These are phyloP conservation scores for Dioszegia aurantiaca DNA, from an alignment of 768 basidiomycete species.

Conservation along the genomic window DNA sequence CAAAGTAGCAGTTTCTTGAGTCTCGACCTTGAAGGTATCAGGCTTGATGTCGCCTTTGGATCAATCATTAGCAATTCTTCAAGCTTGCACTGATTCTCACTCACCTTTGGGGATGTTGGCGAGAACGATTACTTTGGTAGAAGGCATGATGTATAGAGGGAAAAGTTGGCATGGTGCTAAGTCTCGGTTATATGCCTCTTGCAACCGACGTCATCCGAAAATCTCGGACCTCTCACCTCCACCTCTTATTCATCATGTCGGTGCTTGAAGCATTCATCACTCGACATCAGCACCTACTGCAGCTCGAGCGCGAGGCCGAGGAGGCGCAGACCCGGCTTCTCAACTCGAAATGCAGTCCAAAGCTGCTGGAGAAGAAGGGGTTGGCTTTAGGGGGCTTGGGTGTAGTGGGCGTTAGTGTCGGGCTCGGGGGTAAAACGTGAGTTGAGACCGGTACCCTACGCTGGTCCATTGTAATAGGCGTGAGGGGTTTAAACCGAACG, in stretches of 20 bases:
- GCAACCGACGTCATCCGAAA: neutral
- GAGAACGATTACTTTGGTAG: constrained; percentile 31
- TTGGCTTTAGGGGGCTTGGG: constrained; percentile 73
- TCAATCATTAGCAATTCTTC: neutral
- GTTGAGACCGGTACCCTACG: constrained; percentile 24
- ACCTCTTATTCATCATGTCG: neutral
- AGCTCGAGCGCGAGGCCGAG: constrained; percentile 76
- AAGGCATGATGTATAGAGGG: constrained; percentile 3
- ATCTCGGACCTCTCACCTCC: neutral
- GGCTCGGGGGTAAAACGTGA: constrained; percentile 89
- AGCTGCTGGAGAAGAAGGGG: constrained; percentile 82
- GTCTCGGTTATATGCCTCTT: neutral
- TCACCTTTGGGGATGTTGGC: constrained; percentile 24
- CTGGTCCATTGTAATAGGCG: no score
- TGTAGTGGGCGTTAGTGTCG: constrained; percentile 69
- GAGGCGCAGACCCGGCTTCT: constrained; percentile 74
- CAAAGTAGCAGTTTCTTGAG: constrained; percentile 21
- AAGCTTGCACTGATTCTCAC: neutral
- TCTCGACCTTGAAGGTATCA: constrained; percentile 30
- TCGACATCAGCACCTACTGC: constrained; percentile 58
- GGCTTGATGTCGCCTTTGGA: constrained; percentile 16
- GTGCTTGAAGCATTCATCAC: constrained; percentile 38
- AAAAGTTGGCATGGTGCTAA: neutral
- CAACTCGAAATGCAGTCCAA: constrained; percentile 75
- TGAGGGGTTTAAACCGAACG: no score